These are phyloP conservation scores for Sideroxylon spinosum DNA, from an alignment of 179 eudicot species.

Conservation along the genomic window DNA sequence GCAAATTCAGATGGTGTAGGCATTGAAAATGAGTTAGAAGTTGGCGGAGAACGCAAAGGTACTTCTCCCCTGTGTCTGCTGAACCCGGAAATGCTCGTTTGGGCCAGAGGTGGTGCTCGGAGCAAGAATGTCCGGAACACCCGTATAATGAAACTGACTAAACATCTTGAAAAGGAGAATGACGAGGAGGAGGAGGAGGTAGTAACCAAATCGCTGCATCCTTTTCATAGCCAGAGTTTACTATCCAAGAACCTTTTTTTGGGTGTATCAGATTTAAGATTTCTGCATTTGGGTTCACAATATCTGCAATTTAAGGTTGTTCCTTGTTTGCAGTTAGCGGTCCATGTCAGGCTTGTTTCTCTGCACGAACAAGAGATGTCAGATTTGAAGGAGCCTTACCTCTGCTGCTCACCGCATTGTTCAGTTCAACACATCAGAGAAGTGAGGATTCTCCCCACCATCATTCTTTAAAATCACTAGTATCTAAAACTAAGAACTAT, in stretches of 20 bases:
- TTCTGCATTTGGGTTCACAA: background rate
- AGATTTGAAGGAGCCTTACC: slow-evolving; percentile 35
- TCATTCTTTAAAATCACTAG: background rate
- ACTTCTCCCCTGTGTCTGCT: slow-evolving; percentile 34
- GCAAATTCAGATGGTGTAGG: slow-evolving; percentile 42
- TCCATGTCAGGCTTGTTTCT: slow-evolving; percentile 50
- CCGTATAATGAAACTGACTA: slow-evolving; percentile 53
- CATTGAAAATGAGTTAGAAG: slow-evolving; percentile 49
- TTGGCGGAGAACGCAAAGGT: slow-evolving; percentile 35
- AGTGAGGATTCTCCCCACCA: slow-evolving; percentile 29
- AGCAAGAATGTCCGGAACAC: slow-evolving; percentile 51
- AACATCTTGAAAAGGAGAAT: slow-evolving; percentile 49
- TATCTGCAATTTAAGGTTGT: background rate
- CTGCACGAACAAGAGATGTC: slow-evolving; percentile 32
- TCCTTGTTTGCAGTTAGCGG: slow-evolving; percentile 40
- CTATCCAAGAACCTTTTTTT: background rate
- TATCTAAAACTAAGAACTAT: too few species aligned
- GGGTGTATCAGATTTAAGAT: background rate
- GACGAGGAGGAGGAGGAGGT: slow-evolving; percentile 50
- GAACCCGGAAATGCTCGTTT: slow-evolving; percentile 58
- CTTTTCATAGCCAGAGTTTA: background rate
- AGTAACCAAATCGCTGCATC: background rate
- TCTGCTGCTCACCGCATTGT: slow-evolving; percentile 46
- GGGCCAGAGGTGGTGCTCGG: slow-evolving; percentile 72
- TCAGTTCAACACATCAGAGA: slow-evolving; percentile 51